Evolutionary conservation across 306 rosid species (phyloP).

Genomic region (Lathyrus sativus): DNA sequence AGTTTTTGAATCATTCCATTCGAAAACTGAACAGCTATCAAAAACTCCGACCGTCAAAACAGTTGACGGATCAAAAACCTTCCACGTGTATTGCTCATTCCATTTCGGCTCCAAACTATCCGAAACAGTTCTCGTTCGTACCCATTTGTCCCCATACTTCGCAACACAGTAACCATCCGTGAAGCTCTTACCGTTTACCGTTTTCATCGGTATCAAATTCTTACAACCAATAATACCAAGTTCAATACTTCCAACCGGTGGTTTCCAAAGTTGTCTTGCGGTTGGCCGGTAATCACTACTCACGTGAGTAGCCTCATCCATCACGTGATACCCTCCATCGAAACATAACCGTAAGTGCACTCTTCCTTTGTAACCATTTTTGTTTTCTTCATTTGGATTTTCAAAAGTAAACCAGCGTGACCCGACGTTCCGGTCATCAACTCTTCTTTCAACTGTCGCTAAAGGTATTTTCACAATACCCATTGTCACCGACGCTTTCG

Average conservation of each 20-base stretch:
- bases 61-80: slow-evolving; percentile 85
- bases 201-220: slow-evolving; percentile 74
- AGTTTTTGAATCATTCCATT: slow-evolving; percentile 3
- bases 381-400: slow-evolving; percentile 34
- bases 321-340: slow-evolving; percentile 95
- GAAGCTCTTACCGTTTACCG: slow-evolving; percentile 53
- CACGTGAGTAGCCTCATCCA: slow-evolving; percentile 82
- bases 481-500: slow-evolving; percentile 36
- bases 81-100: slow-evolving; percentile 94
- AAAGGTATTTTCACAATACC: slow-evolving; percentile 61
- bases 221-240: slow-evolving; percentile 73
- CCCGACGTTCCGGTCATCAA: slow-evolving; percentile 70
- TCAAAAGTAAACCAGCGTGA: slow-evolving; percentile 73
- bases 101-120: slow-evolving; percentile 83
- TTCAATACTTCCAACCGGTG: slow-evolving; percentile 69
- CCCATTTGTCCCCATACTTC: slow-evolving; percentile 84
- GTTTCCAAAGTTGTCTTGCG: slow-evolving; percentile 88
- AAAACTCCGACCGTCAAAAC: slow-evolving; percentile 78
- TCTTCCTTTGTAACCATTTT: slow-evolving; percentile 55
- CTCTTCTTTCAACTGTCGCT: slow-evolving; percentile 60
- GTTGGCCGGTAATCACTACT: slow-evolving; percentile 92
- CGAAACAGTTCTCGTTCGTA: slow-evolving; percentile 65
- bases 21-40: slow-evolving; percentile 50
- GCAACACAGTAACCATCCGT: slow-evolving; percentile 84
- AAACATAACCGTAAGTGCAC: slow-evolving; percentile 70